Conservation (phyloP, 2,329 filamentous ascomycete genomes). For the Scedosporium apiospermum region DNA sequence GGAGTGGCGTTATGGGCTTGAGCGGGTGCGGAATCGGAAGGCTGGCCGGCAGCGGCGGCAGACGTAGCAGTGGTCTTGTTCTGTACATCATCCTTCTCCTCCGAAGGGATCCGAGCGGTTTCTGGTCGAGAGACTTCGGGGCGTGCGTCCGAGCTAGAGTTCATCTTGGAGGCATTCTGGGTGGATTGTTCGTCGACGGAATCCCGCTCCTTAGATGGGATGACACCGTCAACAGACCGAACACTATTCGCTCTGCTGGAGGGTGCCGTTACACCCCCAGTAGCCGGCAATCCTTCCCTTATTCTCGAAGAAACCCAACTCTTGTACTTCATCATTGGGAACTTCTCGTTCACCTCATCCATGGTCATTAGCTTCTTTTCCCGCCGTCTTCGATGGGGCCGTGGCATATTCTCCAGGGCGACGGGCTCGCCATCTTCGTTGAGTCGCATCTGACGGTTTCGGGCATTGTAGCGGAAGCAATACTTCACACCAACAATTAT, state of each 20-base stretch:
- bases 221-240: constrained; percentile 52
- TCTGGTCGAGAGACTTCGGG: constrained; percentile 4
- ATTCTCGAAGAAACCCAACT: constrained; percentile 80
- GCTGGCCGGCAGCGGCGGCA: constrained; percentile 4
- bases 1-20: constrained; percentile 11
- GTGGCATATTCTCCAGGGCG: constrained; percentile 73
- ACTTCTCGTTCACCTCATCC: constrained; percentile 97
- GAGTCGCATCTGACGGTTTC: constrained; percentile 70
- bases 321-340: constrained; percentile 95
- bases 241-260: constrained; percentile 66
- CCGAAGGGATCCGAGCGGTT: constrained; percentile 10
- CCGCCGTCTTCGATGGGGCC: constrained; percentile 74
- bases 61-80: neutral
- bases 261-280: constrained; percentile 71
- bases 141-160: constrained; percentile 12
- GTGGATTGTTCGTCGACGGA: constrained; percentile 34
- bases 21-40: neutral
- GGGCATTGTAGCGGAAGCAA: constrained; percentile 95
- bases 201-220: constrained; percentile 28
- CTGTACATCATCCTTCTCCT: constrained; percentile 8
- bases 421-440: constrained; percentile 82
- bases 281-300: constrained; percentile 71
- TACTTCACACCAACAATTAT: constrained; percentile 99
- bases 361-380: constrained; percentile 99
- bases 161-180: constrained; percentile 20